Percentiles rank a stretch among this genome's conserved stretches.
Conservation (phyloP, 495 filamentous ascomycete species). For the Aspergillus affinis region DNA sequence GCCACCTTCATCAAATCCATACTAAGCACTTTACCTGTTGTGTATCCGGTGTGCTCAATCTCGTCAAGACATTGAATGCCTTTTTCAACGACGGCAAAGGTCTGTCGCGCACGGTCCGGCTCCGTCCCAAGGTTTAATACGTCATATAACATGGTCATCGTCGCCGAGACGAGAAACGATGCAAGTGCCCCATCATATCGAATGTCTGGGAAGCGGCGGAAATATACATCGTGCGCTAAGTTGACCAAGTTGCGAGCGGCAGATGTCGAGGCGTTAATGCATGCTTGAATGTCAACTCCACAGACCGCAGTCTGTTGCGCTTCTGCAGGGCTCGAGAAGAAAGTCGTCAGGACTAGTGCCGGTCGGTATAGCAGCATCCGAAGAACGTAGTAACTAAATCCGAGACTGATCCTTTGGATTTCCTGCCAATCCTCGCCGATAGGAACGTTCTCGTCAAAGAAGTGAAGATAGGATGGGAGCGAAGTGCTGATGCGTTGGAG, state of each 20-base stretch:
- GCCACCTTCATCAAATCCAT: conserved; percentile 19
- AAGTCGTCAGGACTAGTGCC: conserved; percentile 13
- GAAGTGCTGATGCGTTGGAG: conserved; percentile 8
- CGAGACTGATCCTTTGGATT: conserved; percentile 13
- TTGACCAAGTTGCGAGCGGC: conserved; percentile 9
- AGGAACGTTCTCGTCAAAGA: conserved; percentile 12
- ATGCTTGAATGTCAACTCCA: conserved; percentile 9
- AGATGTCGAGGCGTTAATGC: conserved; percentile 11
- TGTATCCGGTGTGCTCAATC: conserved; percentile 14
- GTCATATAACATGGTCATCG: conserved; percentile 11
- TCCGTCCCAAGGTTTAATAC: conserved; percentile 11
- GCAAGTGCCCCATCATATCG: conserved; percentile 15
- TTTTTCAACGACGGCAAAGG: conserved; percentile 11
- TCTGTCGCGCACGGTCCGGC: conserved; percentile 8
- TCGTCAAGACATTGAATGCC: conserved; percentile 16
- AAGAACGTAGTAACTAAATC: conserved; percentile 6
- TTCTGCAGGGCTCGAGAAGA: conserved; percentile 7
- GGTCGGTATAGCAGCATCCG: conserved; percentile 14
- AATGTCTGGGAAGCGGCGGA: conserved; percentile 11
- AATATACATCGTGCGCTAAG: conserved; percentile 14
- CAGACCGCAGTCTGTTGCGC: conserved; percentile 3
- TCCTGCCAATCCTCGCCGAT: conserved; percentile 15
- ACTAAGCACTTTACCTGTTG: conserved; percentile 10
- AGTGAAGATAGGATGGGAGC: conserved; percentile 14
- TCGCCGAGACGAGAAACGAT: conserved; percentile 10